A percentile compares a stretch with the other conserved stretches of the same genome.
Evolutionary conservation across 495 filamentous ascomycete species (phyloP).

Genomic region (Trichocladium antarcticum): DNA sequence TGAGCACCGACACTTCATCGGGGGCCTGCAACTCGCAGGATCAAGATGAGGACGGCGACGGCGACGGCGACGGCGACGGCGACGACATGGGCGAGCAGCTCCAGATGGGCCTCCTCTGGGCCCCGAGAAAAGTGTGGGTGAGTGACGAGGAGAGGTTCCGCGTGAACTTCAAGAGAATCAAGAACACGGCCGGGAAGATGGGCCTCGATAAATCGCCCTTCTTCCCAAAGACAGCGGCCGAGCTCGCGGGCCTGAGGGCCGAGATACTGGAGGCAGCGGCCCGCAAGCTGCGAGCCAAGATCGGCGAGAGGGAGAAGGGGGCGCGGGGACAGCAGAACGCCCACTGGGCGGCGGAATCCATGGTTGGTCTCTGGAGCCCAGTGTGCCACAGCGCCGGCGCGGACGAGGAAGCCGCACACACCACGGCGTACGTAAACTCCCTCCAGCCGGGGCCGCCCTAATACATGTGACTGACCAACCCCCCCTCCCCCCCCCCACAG

Average conservation of each 20-base stretch:
- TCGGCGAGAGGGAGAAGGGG: neutral
- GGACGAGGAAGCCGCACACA: no score
- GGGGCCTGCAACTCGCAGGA: no score
- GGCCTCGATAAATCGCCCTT: conserved; percentile 3
- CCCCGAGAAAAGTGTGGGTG: neutral
- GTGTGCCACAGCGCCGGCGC: no score
- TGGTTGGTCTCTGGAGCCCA: neutral
- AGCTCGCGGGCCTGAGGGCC: neutral
- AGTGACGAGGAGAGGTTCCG: neutral
- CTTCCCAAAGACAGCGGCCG: neutral
- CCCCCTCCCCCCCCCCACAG: no score
- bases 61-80: neutral
- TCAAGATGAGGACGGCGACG: neutral
- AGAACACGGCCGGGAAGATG: neutral
- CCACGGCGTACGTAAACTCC: no score
- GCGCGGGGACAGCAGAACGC: neutral
- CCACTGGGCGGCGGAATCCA: neutral
- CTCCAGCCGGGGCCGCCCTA: no score
- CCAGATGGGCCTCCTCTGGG: neutral
- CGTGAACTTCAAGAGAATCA: neutral
- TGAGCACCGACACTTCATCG: neutral
- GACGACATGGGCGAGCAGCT: neutral
- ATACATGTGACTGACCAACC: no score
- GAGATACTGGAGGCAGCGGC: neutral
- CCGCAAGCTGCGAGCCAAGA: neutral